Conservation (phyloP, 805 yeast genomes). For the Myxozyma melibiosi region DNA sequence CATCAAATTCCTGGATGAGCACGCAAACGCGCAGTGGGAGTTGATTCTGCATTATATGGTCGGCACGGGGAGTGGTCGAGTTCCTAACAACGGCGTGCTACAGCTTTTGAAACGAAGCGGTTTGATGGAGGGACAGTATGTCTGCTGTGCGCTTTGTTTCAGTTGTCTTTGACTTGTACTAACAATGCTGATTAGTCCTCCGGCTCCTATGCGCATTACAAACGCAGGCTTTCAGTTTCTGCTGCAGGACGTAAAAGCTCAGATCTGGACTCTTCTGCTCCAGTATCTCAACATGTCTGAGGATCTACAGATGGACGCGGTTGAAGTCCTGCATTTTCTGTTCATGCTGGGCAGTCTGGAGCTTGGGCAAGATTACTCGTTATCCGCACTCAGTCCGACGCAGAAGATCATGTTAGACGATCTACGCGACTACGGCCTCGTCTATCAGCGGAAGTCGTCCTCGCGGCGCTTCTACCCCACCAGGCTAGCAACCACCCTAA, state of each 20-base stretch:
- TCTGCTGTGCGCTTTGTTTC: background rate
- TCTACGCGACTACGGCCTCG: slow-evolving; percentile 86
- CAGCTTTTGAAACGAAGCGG: slow-evolving; percentile 76
- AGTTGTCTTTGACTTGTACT: background rate
- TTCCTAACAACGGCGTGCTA: slow-evolving; percentile 82
- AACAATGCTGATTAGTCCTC: slow-evolving; percentile 12
- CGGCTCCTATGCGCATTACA: slow-evolving; percentile 66
- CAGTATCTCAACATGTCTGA: slow-evolving; percentile 88
- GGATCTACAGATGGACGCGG: slow-evolving; percentile 87
- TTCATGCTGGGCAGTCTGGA: slow-evolving; percentile 93
- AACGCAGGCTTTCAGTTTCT: slow-evolving; percentile 92
- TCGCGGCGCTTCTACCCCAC: slow-evolving; percentile 83
- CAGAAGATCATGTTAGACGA: slow-evolving; percentile 87
- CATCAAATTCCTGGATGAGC: slow-evolving; percentile 68
- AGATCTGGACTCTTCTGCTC: slow-evolving; percentile 86
- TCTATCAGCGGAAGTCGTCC: slow-evolving; percentile 63
- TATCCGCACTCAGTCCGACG: slow-evolving; percentile 69
- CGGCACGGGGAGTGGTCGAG: slow-evolving; percentile 71
- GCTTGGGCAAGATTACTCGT: slow-evolving; percentile 81
- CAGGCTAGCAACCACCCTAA: slow-evolving; percentile 81
- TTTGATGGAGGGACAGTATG: slow-evolving; percentile 64
- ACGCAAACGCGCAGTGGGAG: slow-evolving; percentile 92
- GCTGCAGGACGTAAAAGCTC: slow-evolving; percentile 89
- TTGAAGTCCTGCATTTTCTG: slow-evolving; percentile 89
- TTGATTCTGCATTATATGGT: slow-evolving; percentile 96